These are phyloP conservation scores for Candida chilensis DNA, from an alignment of 805 yeast species.

Conservation along the genomic window DNA sequence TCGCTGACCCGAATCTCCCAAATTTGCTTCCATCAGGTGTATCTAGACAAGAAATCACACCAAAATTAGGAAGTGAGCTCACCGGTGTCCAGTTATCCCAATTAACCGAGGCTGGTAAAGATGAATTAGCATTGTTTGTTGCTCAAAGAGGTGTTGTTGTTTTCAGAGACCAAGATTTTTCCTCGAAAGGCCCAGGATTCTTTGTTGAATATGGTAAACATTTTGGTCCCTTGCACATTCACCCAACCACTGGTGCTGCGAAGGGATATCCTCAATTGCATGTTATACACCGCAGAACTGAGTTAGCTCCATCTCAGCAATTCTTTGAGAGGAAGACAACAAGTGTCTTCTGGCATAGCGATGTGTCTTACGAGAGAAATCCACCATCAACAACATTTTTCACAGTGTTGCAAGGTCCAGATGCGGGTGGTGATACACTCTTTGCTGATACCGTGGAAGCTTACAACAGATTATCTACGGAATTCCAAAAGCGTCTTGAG, in stretches of 20 bases:
- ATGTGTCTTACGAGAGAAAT: constrained; percentile 64
- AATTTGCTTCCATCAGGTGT: constrained; percentile 36
- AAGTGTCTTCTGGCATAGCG: constrained; percentile 57
- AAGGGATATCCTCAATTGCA: constrained; percentile 50
- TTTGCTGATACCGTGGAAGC: constrained; percentile 69
- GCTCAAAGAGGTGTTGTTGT: constrained; percentile 66
- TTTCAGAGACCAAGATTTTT: constrained; percentile 60
- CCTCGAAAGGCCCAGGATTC: constrained; percentile 39
- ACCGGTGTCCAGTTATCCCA: constrained; percentile 50
- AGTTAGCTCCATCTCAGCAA: constrained; percentile 23
- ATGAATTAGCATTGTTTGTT: constrained; percentile 60
- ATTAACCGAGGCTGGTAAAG: constrained; percentile 44
- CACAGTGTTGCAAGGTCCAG: constrained; percentile 50
- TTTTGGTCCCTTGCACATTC: constrained; percentile 60
- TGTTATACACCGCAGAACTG: constrained; percentile 45
- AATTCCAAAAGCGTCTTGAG: constrained; percentile 44
- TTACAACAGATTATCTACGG: constrained; percentile 61
- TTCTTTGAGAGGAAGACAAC: constrained; percentile 22
- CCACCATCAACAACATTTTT: constrained; percentile 69
- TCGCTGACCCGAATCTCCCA: constrained; percentile 51
- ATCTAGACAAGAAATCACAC: constrained; percentile 37
- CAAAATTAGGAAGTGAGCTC: constrained; percentile 63
- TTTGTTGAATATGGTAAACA: constrained; percentile 38
- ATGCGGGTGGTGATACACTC: constrained; percentile 71
- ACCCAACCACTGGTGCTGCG: constrained; percentile 70